Base-by-base conservation (phyloP, 352 stramenopile genomes). In the Phytophthora fragariae region DNA sequence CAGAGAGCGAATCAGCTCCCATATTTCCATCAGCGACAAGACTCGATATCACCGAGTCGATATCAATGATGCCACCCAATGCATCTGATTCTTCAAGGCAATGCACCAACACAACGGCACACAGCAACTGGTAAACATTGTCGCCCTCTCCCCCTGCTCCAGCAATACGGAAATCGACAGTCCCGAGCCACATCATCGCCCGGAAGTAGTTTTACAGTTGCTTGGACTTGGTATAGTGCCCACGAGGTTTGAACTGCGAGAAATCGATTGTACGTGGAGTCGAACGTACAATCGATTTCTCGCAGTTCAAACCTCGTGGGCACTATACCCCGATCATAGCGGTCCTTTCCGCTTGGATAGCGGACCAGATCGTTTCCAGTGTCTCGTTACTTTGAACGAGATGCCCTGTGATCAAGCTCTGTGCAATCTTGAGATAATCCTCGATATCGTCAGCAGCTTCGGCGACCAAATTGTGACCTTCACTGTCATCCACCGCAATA, bases 161-260 rank as follows among this genome's bases (percentile, higher is more conserved):
- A 19, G 69, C 50, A n/a, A 80, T 24, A 3, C 69, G 73, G 21
- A 77, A 72, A 50, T 80, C 73, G n/a, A 80, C 35, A 8, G 60
- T 75, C 7, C 64, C 59, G 1, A 80, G 61, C 73, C 69, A 80
- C 17, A 65, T 74, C 50, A 80, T 66, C 1, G 60, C 65, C 1
- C 65, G 73, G 35, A 80, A 75, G 44, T 75, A 77, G 2, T 29
- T 44, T 52, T 62, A 27, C 27, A 80, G 62, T 21, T 68, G 5
- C 21, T 65, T 35, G 5, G 68, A 71, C 46, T 70, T 73, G 17
- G 67, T 73, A 54, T 79, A 79, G 31, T 79, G 72, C 31, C 72
- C 69, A 1, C 69, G 73, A 29, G n/a, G 47, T 12, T 54, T 54
- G 14, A 80, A 72, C 15, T 63, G 55, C 19, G 73, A 80, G 27